Percentiles rank a stretch among this genome's conserved stretches.
phyloP scores from a whole-genome alignment of 495 filamentous ascomycete species.

The Stereocaulon alpinum region DNA sequence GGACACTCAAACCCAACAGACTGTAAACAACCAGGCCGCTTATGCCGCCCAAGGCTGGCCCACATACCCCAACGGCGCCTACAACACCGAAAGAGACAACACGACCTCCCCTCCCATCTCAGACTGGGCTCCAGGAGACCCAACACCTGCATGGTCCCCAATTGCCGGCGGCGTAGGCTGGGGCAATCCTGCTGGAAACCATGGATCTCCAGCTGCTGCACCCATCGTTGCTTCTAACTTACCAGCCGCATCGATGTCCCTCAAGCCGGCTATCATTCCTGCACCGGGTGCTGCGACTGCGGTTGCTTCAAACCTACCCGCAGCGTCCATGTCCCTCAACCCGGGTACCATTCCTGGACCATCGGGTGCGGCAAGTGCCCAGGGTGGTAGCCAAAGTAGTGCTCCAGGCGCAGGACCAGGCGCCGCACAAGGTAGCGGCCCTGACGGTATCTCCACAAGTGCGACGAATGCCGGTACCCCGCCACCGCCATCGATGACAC shows the following conservation, averaged over 20 bases:
- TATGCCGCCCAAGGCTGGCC: constrained; percentile 18
- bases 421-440: too few species aligned
- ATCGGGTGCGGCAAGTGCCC: not conserved
- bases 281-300: not conserved
- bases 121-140: constrained; percentile 15
- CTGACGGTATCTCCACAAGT: not conserved
- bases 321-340: not conserved
- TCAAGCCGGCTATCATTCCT: not conserved
- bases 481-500: not conserved
- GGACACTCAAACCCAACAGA: constrained; percentile 8
- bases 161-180: constrained; percentile 23
- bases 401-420: too few species aligned
- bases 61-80: constrained; percentile 20
- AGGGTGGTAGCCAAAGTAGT: not conserved
- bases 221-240: not conserved
- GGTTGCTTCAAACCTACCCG: not conserved
- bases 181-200: constrained; percentile 8
- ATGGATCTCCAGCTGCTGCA: not conserved
- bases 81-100: constrained; percentile 11
- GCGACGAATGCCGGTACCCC: not conserved
- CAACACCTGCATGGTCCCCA: constrained; percentile 19
- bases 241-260: not conserved
- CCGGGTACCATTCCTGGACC: not conserved
- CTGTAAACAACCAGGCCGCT: constrained; percentile 17
- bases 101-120: constrained; percentile 13